Evolutionary conservation across 192 early-diverging fungal genomes (phyloP).

Genomic region (Entrophospora sp.): DNA sequence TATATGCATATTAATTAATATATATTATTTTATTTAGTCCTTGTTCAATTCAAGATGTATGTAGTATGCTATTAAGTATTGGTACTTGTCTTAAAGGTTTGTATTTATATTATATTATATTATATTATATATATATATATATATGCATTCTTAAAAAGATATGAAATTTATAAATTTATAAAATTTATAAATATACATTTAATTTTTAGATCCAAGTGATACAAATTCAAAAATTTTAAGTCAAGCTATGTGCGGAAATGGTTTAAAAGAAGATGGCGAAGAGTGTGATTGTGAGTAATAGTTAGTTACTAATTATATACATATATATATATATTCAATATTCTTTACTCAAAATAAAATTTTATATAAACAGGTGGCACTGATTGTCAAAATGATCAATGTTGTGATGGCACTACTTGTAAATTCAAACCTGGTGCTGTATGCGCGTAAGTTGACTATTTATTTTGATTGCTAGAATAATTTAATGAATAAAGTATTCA

Average conservation of each 20-base stretch:
- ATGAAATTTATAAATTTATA: background rate
- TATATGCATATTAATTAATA: constrained; percentile 39
- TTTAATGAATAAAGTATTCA: background rate
- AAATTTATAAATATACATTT: background rate
- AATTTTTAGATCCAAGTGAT: constrained; percentile 27
- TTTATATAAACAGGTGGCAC: too few relatives aligned
- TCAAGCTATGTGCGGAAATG: constrained; percentile 85
- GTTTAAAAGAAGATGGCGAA: constrained; percentile 77
- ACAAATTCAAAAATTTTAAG: constrained; percentile 30
- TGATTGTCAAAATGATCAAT: constrained; percentile 62
- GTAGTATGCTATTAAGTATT: constrained; percentile 6
- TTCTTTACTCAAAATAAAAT: too few relatives aligned
- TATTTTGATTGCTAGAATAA: background rate
- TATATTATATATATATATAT: too few relatives aligned
- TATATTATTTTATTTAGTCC: background rate
- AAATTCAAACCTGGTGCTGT: constrained; percentile 63
- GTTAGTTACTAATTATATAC: too few relatives aligned
- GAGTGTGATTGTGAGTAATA: constrained; percentile 86
- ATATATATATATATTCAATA: too few relatives aligned
- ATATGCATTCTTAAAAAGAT: too few relatives aligned
- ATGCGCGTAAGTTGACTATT: constrained; percentile 42
- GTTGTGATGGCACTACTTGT: constrained; percentile 76
- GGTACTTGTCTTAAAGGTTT: constrained; percentile 25
- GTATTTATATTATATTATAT: constrained; percentile 14
- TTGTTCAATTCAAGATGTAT: constrained; percentile 28